Evolutionary conservation across 2,329 filamentous ascomycete species (phyloP).

Genomic region (Byssochlamys sp.): DNA sequence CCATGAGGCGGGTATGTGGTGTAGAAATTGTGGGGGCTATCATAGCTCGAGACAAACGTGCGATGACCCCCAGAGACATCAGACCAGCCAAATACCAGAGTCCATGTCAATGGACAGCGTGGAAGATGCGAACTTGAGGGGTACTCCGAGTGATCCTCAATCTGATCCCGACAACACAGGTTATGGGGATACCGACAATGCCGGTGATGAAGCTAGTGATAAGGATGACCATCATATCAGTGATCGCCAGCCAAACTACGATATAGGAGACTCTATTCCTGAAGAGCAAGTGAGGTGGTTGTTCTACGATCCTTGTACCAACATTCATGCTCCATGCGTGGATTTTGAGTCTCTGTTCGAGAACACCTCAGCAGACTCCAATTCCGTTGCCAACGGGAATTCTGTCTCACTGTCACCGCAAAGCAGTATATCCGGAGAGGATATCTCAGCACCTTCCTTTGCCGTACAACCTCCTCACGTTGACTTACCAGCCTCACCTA

Average conservation of each 20-base stretch:
- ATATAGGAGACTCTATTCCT: constrained; percentile 2
- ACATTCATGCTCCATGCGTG: constrained; percentile 10
- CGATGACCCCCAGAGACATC: neutral
- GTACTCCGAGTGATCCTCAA: neutral
- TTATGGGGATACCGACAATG: neutral
- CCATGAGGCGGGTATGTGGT: constrained; percentile 20
- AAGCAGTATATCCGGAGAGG: constrained; percentile 5
- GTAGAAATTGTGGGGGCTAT: constrained; percentile 15
- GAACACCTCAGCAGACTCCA: constrained; percentile 10
- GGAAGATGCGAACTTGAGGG: constrained; percentile 4
- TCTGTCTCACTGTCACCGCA: constrained; percentile 5
- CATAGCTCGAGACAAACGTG: neutral
- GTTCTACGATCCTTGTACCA: constrained; percentile 13
- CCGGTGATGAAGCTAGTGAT: neutral
- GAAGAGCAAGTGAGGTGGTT: constrained; percentile 10
- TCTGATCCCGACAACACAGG: neutral
- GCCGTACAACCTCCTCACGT: constrained; percentile 6
- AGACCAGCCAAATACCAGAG: neutral
- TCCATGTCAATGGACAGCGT: constrained; percentile 5
- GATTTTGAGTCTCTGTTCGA: constrained; percentile 18
- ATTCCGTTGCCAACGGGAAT: constrained; percentile 4
- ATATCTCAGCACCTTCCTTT: constrained; percentile 8
- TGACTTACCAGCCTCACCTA: constrained; percentile 7
- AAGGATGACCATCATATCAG: neutral
- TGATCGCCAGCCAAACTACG: neutral